Evolutionary conservation across 2,329 filamentous ascomycete species (phyloP), one percentile per base, ranked within the genome.

Genomic region (Alternaria metachromatica): DNA sequence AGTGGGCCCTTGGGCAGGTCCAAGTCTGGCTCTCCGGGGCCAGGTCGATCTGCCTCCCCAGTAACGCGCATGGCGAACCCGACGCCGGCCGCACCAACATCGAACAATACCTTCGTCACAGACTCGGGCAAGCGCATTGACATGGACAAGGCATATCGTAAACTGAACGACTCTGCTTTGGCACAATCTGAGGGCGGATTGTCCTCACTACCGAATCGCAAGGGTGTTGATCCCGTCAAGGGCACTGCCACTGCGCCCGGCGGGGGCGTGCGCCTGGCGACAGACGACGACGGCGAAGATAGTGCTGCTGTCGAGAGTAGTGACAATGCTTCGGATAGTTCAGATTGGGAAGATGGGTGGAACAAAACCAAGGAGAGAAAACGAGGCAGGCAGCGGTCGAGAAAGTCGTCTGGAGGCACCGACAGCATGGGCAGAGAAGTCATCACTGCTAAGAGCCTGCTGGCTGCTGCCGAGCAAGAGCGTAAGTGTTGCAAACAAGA

Each of bases 401-500:
- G 80, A 63, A 72, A 72, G 28, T 71, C 74, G 15, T 74, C 72
- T 56, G 75, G 70, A 21, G 67, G 74, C 66, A 81, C 80, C 70
- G 76, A 73, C 61, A 76, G 78, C 69, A 70, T 75, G 69, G 75
- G 74, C 8, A 60, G 64, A 58, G 82, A 72, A 66, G 79, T 67
- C 75, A 80, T 66, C 62, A 84, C 83, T 70, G 83, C 86, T 1
- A 82, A 84, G 75, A 93, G 89, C 72, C 78, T 94, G 60, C 81
- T 94, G 57, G 91, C 90, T 43, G 91, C 91, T 7, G 90, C 90
- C 1, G 90, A 95, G 76, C 90, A 93, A 84, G 92, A 95, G 77
- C 87, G 93, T 92, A 84, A 75, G 91, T 56, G 2, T 69, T 50
- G 12, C 44, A 3, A 12, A 3, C 26, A 10, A 9, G 44, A 11